These are phyloP conservation scores for Tremellales sp. DNA, from an alignment of 1,284 basidiomycete species.

Conservation along the genomic window DNA sequence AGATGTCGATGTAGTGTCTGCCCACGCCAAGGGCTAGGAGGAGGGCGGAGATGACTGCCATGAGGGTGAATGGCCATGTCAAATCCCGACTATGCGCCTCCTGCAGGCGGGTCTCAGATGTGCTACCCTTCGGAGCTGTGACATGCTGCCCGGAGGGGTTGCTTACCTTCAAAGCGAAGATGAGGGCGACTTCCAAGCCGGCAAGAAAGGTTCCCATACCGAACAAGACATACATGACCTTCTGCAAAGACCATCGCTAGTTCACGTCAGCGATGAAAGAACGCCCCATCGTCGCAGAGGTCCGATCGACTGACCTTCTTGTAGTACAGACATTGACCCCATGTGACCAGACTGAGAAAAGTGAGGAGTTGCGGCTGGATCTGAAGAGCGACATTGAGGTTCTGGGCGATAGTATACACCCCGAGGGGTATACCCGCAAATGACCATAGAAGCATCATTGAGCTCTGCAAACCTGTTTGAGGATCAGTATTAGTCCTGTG, in stretches of 20 bases:
- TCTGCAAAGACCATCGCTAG: neutral
- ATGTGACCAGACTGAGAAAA: conserved; percentile 5
- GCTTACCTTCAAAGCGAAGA: conserved; percentile 5
- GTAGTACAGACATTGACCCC: conserved; percentile 8
- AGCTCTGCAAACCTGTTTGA: neutral
- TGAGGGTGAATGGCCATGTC: conserved; percentile 5
- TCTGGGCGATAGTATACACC: neutral
- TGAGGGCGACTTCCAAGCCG: neutral
- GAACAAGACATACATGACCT: neutral
- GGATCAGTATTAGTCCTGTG: neutral
- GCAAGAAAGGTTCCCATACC: neutral
- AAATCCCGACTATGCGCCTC: neutral
- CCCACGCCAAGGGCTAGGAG: conserved; percentile 5
- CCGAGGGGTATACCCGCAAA: neutral
- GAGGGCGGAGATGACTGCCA: conserved; percentile 5
- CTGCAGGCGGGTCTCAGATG: neutral
- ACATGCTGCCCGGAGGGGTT: neutral
- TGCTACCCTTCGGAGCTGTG: neutral
- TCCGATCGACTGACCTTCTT: neutral
- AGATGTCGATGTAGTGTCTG: conserved; percentile 7
- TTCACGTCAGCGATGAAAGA: neutral
- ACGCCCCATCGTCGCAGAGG: neutral
- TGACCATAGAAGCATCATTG: conserved; percentile 1
- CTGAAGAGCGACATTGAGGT: neutral
- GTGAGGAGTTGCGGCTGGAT: conserved; percentile 6